These are phyloP conservation scores for Magnusiomyces clavatus DNA, from an alignment of 1,139 yeast species.

Conservation along the genomic window DNA sequence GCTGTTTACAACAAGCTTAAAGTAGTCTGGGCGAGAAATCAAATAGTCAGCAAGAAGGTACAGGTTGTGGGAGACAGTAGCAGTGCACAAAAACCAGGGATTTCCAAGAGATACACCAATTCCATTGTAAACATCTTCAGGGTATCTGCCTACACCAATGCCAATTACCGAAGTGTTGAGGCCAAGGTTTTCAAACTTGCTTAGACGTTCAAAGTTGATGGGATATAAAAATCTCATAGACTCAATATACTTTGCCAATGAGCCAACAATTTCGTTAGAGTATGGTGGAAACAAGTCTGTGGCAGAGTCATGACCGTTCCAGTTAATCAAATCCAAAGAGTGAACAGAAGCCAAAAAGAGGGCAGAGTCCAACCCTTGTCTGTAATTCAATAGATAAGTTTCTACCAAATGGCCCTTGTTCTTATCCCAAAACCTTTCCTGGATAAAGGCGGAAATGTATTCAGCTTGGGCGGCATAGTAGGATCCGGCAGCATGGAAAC, in stretches of 20 bases:
- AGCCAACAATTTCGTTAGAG: slow-evolving; percentile 26
- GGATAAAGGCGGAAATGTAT: slow-evolving; percentile 36
- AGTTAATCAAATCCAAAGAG: slow-evolving; percentile 42
- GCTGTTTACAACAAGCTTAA: slow-evolving; percentile 27
- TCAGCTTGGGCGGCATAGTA: slow-evolving; percentile 23
- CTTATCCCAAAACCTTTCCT: slow-evolving; percentile 23
- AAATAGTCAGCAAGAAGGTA: slow-evolving; percentile 33
- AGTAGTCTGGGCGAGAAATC: slow-evolving; percentile 29
- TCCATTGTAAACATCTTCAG: slow-evolving; percentile 90
- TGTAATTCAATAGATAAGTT: slow-evolving; percentile 43
- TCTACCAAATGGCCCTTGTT: slow-evolving; percentile 54
- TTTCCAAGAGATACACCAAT: slow-evolving; percentile 67
- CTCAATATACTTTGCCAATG: slow-evolving; percentile 31
- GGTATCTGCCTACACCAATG: slow-evolving; percentile 82
- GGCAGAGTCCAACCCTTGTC: slow-evolving; percentile 79
- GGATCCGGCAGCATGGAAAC: slow-evolving; percentile 32
- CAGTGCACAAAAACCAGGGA: slow-evolving; percentile 91
- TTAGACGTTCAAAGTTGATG: slow-evolving; percentile 48
- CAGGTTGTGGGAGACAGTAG: slow-evolving; percentile 63
- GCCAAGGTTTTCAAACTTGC: slow-evolving; percentile 24
- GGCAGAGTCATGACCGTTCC: slow-evolving; percentile 35
- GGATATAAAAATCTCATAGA: slow-evolving; percentile 74
- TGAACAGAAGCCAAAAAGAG: slow-evolving; percentile 54
- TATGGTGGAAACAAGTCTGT: slow-evolving; percentile 27
- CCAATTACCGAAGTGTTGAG: slow-evolving; percentile 34